Conservation (phyloP, 2,329 filamentous ascomycete genomes). For the Fusarium sp. region DNA sequence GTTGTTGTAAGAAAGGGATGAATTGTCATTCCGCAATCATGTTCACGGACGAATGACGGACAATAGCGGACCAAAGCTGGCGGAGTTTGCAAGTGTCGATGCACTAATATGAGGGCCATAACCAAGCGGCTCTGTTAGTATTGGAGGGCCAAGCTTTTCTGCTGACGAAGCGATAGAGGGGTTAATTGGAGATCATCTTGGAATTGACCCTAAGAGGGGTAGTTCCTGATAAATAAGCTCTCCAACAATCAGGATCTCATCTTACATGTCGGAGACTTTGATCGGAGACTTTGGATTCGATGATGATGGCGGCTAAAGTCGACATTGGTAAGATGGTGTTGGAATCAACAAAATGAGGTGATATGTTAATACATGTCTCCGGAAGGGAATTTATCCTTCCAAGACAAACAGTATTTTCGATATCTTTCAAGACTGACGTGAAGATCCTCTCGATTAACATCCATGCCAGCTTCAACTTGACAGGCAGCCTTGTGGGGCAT, state of each 20-base stretch:
- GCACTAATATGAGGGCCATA: constrained; percentile 15
- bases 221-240: constrained; percentile 3
- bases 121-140: constrained; percentile 3
- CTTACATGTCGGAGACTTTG: constrained; percentile 14
- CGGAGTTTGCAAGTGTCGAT: constrained; percentile 31
- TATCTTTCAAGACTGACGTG: background rate
- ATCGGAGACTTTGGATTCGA: background rate
- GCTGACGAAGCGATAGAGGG: constrained; percentile 18
- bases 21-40: background rate
- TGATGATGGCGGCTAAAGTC: background rate
- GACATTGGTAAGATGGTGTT: background rate
- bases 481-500: constrained; percentile 6
- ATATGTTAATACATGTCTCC: background rate
- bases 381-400: background rate
- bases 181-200: background rate
- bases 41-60: constrained; percentile 25
- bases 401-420: background rate
- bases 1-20: background rate
- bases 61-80: constrained; percentile 3
- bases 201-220: background rate
- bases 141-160: background rate
- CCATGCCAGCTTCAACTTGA: background rate
- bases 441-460: background rate
- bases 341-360: background rate
- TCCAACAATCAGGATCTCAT: background rate